Conservation (phyloP, 1,139 yeast genomes). For the Protomyces macrosporus region DNA sequence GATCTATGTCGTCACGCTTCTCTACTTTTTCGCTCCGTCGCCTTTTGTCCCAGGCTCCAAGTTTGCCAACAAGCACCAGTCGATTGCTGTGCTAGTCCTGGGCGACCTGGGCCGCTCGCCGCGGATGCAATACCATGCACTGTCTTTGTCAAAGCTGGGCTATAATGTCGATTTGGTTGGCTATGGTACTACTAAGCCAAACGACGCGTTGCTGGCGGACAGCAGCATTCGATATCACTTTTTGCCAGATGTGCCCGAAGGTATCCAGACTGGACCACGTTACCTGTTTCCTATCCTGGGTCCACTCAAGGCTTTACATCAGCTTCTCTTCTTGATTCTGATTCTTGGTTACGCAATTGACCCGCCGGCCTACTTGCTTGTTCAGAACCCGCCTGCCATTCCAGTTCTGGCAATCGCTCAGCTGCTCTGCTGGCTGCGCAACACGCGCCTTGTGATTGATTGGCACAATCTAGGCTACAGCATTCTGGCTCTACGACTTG, state of each 20-base stretch:
- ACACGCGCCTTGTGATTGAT: slow-evolving; percentile 68
- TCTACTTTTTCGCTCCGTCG: slow-evolving; percentile 22
- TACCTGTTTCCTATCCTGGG: slow-evolving; percentile 60
- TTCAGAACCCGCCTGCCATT: slow-evolving; percentile 91
- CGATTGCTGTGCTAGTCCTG: slow-evolving; percentile 67
- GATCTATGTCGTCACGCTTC: slow-evolving; percentile 8
- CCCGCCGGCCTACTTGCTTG: slow-evolving; percentile 39
- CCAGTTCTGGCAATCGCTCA: slow-evolving; percentile 69
- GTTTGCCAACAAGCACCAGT: slow-evolving; percentile 20
- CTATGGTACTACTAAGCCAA: slow-evolving; percentile 52
- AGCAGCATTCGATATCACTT: slow-evolving; percentile 33
- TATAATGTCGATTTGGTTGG: slow-evolving; percentile 82
- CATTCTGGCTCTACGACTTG: slow-evolving; percentile 64
- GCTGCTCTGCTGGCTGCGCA: slow-evolving; percentile 51
- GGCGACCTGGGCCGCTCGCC: slow-evolving; percentile 98
- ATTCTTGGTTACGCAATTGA: slow-evolving; percentile 20
- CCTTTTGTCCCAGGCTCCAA: slow-evolving; percentile 17
- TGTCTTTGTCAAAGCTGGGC: slow-evolving; percentile 63
- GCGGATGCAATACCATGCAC: slow-evolving; percentile 86
- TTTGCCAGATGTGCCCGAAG: slow-evolving; percentile 39
- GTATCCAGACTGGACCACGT: neutral
- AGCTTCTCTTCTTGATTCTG: slow-evolving; percentile 36
- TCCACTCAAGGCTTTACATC: slow-evolving; percentile 53
- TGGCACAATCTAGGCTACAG: slow-evolving; percentile 96
- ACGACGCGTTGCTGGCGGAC: slow-evolving; percentile 35